phyloP scores from a whole-genome alignment of 352 stramenopile genomes.

The Globisporangium splendens region DNA sequence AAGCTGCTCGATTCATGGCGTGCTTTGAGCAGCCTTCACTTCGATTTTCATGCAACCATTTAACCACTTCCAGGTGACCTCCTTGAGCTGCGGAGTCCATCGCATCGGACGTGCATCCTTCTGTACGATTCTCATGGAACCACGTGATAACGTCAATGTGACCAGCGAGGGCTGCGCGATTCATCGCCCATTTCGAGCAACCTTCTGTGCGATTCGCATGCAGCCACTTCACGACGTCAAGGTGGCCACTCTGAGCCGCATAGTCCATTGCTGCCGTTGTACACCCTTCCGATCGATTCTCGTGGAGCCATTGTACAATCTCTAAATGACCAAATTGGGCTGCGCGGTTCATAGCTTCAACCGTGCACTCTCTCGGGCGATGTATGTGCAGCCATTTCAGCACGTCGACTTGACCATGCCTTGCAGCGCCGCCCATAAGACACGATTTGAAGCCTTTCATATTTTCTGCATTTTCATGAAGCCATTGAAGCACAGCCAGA shows the following conservation, averaged over 20 bases:
- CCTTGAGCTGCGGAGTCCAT: constrained; percentile 2
- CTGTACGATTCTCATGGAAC: constrained; percentile 1
- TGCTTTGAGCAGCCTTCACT: constrained; percentile 4
- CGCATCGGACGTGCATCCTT: constrained; percentile 2
- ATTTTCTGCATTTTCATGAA: constrained; percentile 8
- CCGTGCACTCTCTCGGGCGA: constrained; percentile 1
- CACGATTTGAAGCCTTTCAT: constrained; percentile 1
- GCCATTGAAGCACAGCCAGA: constrained; percentile 4
- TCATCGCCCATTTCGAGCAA: constrained; percentile 4
- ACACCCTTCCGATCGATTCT: constrained; percentile 5
- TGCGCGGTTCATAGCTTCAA: constrained; percentile 6
- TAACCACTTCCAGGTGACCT: constrained; percentile 2
- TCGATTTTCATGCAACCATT: constrained; percentile 7
- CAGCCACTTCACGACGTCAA: constrained; percentile 7
- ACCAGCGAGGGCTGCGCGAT: not conserved
- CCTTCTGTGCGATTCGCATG: constrained; percentile 8
- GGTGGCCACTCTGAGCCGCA: constrained; percentile 3
- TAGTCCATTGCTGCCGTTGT: constrained; percentile 10
- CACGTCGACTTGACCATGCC: not conserved
- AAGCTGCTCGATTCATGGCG: constrained; percentile 6
- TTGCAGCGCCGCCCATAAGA: constrained; percentile 4
- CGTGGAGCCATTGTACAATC: constrained; percentile 5
- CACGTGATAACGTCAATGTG: not conserved
- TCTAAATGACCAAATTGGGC: constrained; percentile 2
- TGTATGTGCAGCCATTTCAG: constrained; percentile 5